Percentiles rank a stretch among this genome's conserved stretches.
Evolutionary conservation across 164 flowering plant species (phyloP).

Genomic region (Kalanchoe fedtschenkoi): DNA sequence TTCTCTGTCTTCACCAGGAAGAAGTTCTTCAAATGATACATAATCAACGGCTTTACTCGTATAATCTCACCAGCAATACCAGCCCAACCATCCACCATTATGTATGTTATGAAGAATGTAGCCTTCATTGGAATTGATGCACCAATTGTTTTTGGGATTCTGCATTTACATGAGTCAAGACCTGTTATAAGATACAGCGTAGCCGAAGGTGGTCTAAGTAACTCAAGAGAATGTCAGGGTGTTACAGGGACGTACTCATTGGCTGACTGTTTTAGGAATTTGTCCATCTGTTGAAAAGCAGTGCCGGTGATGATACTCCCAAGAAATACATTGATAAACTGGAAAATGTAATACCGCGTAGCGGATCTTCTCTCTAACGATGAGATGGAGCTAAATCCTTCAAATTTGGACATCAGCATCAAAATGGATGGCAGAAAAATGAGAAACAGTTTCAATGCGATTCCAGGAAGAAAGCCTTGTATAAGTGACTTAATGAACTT

Average conservation of each 20-base stretch:
- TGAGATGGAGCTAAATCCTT: slow-evolving; percentile 57
- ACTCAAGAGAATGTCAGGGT: not conserved
- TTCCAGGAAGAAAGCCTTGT: slow-evolving; percentile 89
- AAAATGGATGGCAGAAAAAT: slow-evolving; percentile 61
- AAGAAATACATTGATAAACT: slow-evolving; percentile 72
- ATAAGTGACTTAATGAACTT: slow-evolving; percentile 48
- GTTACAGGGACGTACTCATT: slow-evolving; percentile 46
- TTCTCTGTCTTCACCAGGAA: slow-evolving; percentile 80
- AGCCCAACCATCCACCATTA: slow-evolving; percentile 99
- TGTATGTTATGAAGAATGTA: slow-evolving; percentile 84
- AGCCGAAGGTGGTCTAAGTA: not conserved
- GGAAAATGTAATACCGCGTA: slow-evolving; percentile 56
- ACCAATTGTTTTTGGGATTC: slow-evolving; percentile 69
- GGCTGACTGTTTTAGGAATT: slow-evolving; percentile 65
- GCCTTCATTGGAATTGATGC: slow-evolving; percentile 89
- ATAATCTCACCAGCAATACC: slow-evolving; percentile 83
- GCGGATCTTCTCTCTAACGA: slow-evolving; percentile 77
- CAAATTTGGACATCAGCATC: slow-evolving; percentile 88
- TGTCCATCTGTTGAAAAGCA: slow-evolving; percentile 70
- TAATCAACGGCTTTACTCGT: slow-evolving; percentile 58
- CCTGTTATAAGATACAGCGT: not conserved
- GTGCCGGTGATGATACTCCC: slow-evolving; percentile 82
- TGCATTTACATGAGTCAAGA: slow-evolving; percentile 24
- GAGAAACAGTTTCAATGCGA: slow-evolving; percentile 77
- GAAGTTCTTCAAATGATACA: slow-evolving; percentile 65